These are phyloP conservation scores for Neonectria punicea DNA, from an alignment of 2,329 filamentous ascomycete genomes.

Conservation along the genomic window DNA sequence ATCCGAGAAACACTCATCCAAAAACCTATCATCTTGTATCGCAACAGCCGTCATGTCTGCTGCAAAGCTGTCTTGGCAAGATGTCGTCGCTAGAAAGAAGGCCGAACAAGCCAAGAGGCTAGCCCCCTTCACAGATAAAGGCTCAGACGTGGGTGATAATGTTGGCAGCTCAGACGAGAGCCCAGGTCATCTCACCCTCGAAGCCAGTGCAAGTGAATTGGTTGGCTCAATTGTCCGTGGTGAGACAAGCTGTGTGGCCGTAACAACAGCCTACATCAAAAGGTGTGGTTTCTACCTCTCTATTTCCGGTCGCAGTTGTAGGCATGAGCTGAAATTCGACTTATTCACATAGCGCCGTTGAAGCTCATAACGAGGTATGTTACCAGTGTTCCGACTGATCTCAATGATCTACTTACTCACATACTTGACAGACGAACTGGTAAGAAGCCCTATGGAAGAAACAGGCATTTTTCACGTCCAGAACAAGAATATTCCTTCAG, in stretches of 20 bases:
- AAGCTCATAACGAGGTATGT: slow-evolving; percentile 23
- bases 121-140: background rate
- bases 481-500: background rate
- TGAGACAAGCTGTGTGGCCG: slow-evolving; percentile 4
- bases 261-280: slow-evolving; percentile 20
- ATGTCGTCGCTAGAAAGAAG: slow-evolving; percentile 19
- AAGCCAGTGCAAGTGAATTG: background rate
- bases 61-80: slow-evolving; percentile 12
- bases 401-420: background rate
- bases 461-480: background rate
- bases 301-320: too few species aligned
- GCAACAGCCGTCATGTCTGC: slow-evolving; percentile 4
- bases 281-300: background rate
- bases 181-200: background rate
- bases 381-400: background rate
- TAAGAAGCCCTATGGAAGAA: background rate
- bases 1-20: background rate
- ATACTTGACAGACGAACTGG: slow-evolving; percentile 22
- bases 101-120: background rate
- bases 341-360: slow-evolving; percentile 8
- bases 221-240: background rate
- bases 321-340: background rate
- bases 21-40: background rate
- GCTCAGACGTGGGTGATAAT: background rate
- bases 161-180: background rate